Percentiles rank a stretch among this genome's conserved stretches.
phyloP scores from a whole-genome alignment of 1,284 basidiomycete species.

The Waitea zeae region DNA sequence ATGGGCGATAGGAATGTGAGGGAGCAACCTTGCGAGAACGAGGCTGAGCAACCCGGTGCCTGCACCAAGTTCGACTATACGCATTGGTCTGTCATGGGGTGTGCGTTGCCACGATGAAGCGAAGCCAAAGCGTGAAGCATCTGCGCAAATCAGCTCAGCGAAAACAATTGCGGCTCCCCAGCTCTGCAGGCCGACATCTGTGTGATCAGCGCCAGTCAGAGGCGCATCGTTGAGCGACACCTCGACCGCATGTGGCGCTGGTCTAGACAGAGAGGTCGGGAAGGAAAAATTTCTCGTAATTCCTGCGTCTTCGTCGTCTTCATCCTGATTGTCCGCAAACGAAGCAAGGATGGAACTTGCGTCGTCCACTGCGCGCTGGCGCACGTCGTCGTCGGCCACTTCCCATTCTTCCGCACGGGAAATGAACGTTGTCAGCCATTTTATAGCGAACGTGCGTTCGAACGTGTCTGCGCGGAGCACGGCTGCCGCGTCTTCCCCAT shows the following conservation, averaged over 20 bases:
- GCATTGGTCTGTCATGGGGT: slow-evolving; percentile 10
- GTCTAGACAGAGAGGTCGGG: slow-evolving; percentile 8
- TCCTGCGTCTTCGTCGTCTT: slow-evolving; percentile 19
- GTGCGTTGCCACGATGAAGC: no score
- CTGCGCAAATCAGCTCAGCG: slow-evolving; percentile 45
- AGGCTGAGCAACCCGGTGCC: slow-evolving; percentile 78
- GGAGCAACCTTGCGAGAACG: slow-evolving; percentile 41
- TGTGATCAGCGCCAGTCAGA: slow-evolving; percentile 52
- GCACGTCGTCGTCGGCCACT: slow-evolving; percentile 13
- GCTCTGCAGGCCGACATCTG: slow-evolving; percentile 74
- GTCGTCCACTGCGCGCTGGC: slow-evolving; percentile 25
- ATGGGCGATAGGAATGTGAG: not conserved
- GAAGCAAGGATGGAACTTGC: slow-evolving; percentile 40
- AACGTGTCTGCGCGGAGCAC: slow-evolving; percentile 28
- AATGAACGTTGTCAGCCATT: slow-evolving; percentile 46
- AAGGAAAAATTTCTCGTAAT: slow-evolving; percentile 40
- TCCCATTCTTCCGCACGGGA: slow-evolving; percentile 37
- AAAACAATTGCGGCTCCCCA: slow-evolving; percentile 76
- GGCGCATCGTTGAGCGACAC: slow-evolving; percentile 70
- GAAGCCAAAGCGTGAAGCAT: slow-evolving; percentile 32
- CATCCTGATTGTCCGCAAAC: slow-evolving; percentile 29
- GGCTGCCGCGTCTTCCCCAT: slow-evolving; percentile 15
- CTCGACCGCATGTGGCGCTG: slow-evolving; percentile 12
- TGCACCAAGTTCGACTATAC: slow-evolving; percentile 73
- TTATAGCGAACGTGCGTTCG: slow-evolving; percentile 34